Evolutionary conservation across 371 early-diverging fungal species (phyloP).

Genomic region (Cokeromyces recurvatus): DNA sequence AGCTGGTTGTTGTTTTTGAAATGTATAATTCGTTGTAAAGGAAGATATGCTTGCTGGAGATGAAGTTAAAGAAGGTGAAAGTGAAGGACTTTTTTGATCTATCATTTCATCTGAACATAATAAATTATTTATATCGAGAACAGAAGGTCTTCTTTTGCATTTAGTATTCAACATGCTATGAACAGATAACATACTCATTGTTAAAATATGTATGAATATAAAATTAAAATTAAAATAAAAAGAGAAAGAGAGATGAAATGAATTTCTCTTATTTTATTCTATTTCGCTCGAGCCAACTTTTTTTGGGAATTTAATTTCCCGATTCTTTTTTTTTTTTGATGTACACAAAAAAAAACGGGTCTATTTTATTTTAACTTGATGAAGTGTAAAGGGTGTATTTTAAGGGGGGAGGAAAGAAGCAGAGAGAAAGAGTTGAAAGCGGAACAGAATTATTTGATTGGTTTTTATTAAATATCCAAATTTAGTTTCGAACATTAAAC

Average conservation of each 20-base stretch:
- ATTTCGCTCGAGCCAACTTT: constrained; percentile 20
- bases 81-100: constrained; percentile 20
- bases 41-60: constrained; percentile 18
- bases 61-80: constrained; percentile 32
- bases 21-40: not conserved
- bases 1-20: not conserved
- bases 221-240: constrained; percentile 7
- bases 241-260: constrained; percentile 9
- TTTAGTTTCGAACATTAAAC: too few species aligned
- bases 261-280: not conserved
- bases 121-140: constrained; percentile 34
- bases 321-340: not conserved
- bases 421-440: not conserved
- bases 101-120: constrained; percentile 4
- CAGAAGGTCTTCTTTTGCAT: constrained; percentile 24
- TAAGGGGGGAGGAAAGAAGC: too few species aligned
- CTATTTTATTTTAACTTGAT: too few species aligned
- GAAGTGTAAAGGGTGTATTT: too few species aligned
- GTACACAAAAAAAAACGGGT: not conserved
- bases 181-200: constrained; percentile 13
- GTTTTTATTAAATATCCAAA: too few species aligned
- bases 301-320: not conserved
- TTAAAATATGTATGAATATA: constrained; percentile 6
- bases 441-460: not conserved
- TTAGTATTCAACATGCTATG: constrained; percentile 18